A percentile compares a stretch with the other conserved stretches of the same genome.
These are phyloP conservation scores for Monocercomonoides exilis DNA, from an alignment of 78 protist species.

Conservation along the genomic window DNA sequence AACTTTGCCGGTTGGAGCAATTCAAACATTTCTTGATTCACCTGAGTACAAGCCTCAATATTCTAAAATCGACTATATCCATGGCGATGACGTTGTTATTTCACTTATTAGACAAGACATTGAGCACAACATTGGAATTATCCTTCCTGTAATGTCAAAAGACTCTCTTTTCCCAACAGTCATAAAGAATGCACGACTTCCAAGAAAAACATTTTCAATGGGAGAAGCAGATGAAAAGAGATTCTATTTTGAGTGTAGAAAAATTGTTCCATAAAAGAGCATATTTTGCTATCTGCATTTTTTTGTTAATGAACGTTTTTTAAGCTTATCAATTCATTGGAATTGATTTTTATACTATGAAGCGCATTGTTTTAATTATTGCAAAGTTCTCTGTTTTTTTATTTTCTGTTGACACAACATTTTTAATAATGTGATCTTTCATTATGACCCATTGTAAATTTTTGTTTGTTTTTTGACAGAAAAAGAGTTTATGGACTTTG, in stretches of 20 bases:
- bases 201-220: slow-evolving; percentile 6
- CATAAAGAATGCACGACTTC: neutral
- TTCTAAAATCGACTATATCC: neutral
- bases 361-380: no score
- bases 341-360: no score
- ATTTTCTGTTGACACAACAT: no score
- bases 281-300: no score
- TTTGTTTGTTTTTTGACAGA: no score
- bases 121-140: neutral
- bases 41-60: neutral
- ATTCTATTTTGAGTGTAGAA: neutral
- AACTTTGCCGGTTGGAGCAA: neutral
- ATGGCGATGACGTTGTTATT: neutral
- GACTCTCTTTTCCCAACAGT: neutral
- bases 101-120: neutral
- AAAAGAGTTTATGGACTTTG: no score
- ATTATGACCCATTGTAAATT: no score
- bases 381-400: no score
- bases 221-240: slow-evolving; percentile 13
- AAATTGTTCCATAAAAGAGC: neutral
- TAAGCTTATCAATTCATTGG: no score
- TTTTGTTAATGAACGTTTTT: no score
- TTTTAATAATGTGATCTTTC: no score
- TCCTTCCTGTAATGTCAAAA: neutral
- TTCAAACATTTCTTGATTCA: neutral